Percentiles rank a stretch among this genome's conserved stretches.
phyloP scores from a whole-genome alignment of 2,329 filamentous ascomycete species.

The Pleurostoma richardsiae region DNA sequence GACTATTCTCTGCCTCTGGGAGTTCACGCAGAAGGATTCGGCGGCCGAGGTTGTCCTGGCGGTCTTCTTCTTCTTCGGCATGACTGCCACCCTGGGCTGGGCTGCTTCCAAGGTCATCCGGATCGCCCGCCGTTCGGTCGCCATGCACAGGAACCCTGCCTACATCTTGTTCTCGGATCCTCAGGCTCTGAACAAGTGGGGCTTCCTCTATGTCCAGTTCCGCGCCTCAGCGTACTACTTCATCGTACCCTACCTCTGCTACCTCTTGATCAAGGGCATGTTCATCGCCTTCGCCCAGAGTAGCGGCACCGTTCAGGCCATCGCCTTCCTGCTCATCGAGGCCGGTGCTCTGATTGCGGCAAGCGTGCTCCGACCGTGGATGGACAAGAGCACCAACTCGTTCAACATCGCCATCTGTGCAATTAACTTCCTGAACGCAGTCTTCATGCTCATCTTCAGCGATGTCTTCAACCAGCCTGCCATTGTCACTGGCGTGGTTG shows the following conservation, averaged over 20 bases:
- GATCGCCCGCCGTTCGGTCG: slow-evolving; percentile 81
- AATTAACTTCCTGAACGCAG: slow-evolving; percentile 84
- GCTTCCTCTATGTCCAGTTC: slow-evolving; percentile 96
- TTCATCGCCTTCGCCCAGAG: slow-evolving; percentile 80
- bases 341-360: slow-evolving; percentile 70
- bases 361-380: slow-evolving; percentile 83
- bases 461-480: slow-evolving; percentile 78
- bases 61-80: slow-evolving; percentile 81
- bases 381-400: slow-evolving; percentile 97
- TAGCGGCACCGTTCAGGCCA: slow-evolving; percentile 66
- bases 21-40: slow-evolving; percentile 82
- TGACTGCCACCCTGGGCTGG: slow-evolving; percentile 74
- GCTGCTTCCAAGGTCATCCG: slow-evolving; percentile 85
- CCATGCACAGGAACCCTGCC: slow-evolving; percentile 92
- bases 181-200: slow-evolving; percentile 94
- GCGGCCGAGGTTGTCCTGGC: slow-evolving; percentile 81
- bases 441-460: slow-evolving; percentile 87
- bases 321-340: slow-evolving; percentile 81
- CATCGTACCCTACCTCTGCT: slow-evolving; percentile 72
- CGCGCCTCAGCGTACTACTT: slow-evolving; percentile 95
- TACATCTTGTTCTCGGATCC: slow-evolving; percentile 97
- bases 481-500: slow-evolving; percentile 81
- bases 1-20: slow-evolving; percentile 86
- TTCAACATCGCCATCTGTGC: slow-evolving; percentile 92
- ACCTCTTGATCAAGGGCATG: slow-evolving; percentile 82